These are phyloP conservation scores for Waltergamsia citrina DNA, from an alignment of 2,329 filamentous ascomycete genomes.

Conservation along the genomic window DNA sequence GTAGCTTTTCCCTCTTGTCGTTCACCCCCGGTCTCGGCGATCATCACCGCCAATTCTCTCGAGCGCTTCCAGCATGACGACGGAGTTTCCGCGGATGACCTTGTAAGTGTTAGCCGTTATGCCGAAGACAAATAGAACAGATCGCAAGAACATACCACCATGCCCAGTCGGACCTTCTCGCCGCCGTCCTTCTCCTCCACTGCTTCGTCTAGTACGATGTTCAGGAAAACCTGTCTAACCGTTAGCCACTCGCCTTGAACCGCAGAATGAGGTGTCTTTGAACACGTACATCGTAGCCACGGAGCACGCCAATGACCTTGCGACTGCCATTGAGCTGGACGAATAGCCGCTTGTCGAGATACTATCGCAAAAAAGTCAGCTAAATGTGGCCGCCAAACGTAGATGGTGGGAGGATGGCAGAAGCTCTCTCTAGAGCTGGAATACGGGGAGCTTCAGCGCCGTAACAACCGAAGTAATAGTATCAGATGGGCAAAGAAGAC, in stretches of 20 bases:
- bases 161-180: conserved; percentile 83
- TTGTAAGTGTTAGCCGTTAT: no score
- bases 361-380: no score
- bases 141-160: conserved; percentile 60
- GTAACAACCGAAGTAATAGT: background rate
- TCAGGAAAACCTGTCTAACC: conserved; percentile 73
- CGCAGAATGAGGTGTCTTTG: background rate
- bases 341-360: conserved; percentile 98
- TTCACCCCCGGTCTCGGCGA: conserved; percentile 16
- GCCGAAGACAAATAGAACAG: background rate
- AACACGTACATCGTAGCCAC: conserved; percentile 82
- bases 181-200: conserved; percentile 89
- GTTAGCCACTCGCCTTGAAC: background rate
- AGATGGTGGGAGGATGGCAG: no score
- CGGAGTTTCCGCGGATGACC: conserved; percentile 95
- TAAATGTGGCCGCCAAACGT: no score
- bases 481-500: conserved; percentile 1
- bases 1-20: background rate
- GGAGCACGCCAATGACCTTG: conserved; percentile 88
- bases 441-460: no score
- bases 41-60: conserved; percentile 59
- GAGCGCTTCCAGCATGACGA: conserved; percentile 90
- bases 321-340: conserved; percentile 96
- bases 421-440: no score
- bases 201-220: conserved; percentile 95